Conservation (phyloP, 129 eudicot genomes). For the Tagetes patula region DNA sequence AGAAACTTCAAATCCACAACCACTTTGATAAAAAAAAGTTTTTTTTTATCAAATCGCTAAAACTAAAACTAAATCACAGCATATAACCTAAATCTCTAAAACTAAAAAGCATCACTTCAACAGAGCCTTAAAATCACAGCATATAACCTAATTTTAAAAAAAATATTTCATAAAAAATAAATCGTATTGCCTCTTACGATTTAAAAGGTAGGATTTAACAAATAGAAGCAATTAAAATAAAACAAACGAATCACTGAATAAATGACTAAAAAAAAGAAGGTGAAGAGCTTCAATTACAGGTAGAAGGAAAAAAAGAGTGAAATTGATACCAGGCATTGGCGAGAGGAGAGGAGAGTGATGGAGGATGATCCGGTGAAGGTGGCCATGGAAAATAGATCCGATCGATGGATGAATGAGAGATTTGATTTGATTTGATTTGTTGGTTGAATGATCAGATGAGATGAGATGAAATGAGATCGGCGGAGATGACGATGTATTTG, state of each 20-base stretch:
- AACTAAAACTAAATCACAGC: too few species aligned
- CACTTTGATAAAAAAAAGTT: slow-evolving; percentile 3
- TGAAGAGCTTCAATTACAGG: too few species aligned
- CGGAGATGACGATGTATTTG: slow-evolving; percentile 30
- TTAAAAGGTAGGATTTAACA: not conserved
- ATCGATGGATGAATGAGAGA: not conserved
- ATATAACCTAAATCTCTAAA: not conserved
- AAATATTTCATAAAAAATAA: too few species aligned
- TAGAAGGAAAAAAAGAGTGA: too few species aligned
- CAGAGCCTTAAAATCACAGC: not conserved
- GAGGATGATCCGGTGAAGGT: slow-evolving; percentile 32
- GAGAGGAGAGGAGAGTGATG: slow-evolving; percentile 10
- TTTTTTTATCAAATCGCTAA: not conserved
- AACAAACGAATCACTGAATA: not conserved
- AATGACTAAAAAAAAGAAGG: too few species aligned
- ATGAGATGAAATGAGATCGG: too few species aligned
- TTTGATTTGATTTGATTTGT: too few species aligned
- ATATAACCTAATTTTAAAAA: not conserved
- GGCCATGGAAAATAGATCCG: slow-evolving; percentile 33
- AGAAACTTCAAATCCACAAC: slow-evolving; percentile 10
- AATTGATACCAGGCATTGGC: slow-evolving; percentile 28
- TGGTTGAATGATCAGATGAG: not conserved
- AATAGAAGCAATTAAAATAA: not conserved
- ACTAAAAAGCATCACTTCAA: not conserved
- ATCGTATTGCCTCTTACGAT: not conserved